These are phyloP conservation scores for Hypoxylon subgilvum DNA, from an alignment of 495 filamentous ascomycete genomes.

Conservation along the genomic window DNA sequence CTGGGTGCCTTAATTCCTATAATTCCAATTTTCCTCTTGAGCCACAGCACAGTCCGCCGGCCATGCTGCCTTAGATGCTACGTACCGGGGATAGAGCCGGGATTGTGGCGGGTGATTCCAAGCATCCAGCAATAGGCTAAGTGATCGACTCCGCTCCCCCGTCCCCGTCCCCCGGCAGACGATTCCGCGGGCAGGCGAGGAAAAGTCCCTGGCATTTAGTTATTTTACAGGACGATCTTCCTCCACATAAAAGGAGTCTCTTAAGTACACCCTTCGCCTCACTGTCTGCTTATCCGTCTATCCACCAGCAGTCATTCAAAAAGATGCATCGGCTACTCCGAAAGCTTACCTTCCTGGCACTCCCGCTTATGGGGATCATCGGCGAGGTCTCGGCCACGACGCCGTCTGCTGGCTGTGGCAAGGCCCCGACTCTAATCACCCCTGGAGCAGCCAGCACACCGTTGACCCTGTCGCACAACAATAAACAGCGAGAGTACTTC, in stretches of 20 bases:
- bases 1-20: too few species aligned
- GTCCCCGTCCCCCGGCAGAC: background rate
- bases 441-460: conserved; percentile 39
- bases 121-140: background rate
- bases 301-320: background rate
- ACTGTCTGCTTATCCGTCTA: background rate
- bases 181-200: background rate
- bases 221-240: conserved; percentile 1
- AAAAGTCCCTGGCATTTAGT: background rate
- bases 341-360: background rate
- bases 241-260: background rate
- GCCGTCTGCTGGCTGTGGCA: conserved; percentile 50
- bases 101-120: too few species aligned
- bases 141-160: background rate
- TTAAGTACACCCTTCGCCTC: background rate
- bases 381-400: conserved; percentile 13
- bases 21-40: too few species aligned
- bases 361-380: background rate
- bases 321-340: conserved; percentile 1
- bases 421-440: conserved; percentile 39
- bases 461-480: conserved; percentile 30
- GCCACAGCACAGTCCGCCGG: too few species aligned
- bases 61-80: too few species aligned
- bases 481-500: conserved; percentile 44
- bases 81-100: too few species aligned